Evolutionary conservation across 2,329 filamentous ascomycete species (phyloP).

Genomic region (Diaporthe destruens): DNA sequence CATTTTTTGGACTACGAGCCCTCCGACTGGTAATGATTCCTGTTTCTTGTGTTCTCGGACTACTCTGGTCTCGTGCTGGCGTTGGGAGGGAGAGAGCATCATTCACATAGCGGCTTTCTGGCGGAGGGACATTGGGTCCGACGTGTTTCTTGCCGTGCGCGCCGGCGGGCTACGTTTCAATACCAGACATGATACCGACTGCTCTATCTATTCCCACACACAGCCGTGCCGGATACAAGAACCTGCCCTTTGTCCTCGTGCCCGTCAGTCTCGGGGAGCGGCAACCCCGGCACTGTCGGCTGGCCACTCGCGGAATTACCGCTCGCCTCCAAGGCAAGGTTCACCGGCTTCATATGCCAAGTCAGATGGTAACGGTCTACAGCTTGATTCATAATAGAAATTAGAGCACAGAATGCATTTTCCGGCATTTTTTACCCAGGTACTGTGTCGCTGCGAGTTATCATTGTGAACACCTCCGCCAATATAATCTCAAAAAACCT

Average conservation of each 20-base stretch:
- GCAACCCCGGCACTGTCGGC: not conserved
- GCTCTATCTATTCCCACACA: not conserved
- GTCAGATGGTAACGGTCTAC: not conserved
- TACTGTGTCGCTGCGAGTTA: too few relatives aligned
- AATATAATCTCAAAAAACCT: not conserved
- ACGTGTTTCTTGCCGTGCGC: constrained; percentile 1
- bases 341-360: not conserved
- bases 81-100: constrained; percentile 27
- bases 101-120: constrained; percentile 30
- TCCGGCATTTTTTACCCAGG: not conserved
- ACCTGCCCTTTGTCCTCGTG: not conserved
- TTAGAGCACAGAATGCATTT: not conserved
- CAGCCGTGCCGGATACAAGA: not conserved
- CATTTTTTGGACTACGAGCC: constrained; percentile 16
- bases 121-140: not conserved
- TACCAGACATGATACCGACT: constrained; percentile 17
- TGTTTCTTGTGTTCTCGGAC: constrained; percentile 10
- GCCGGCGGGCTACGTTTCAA: constrained; percentile 21
- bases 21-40: constrained; percentile 20
- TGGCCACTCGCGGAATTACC: not conserved
- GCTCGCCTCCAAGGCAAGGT: too few relatives aligned
- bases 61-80: constrained; percentile 5
- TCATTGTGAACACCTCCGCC: not conserved
- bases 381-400: not conserved
- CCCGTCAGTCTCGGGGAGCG: not conserved